Conservation (phyloP, 2,329 filamentous ascomycete genomes). For the Monosporascus ibericus region DNA sequence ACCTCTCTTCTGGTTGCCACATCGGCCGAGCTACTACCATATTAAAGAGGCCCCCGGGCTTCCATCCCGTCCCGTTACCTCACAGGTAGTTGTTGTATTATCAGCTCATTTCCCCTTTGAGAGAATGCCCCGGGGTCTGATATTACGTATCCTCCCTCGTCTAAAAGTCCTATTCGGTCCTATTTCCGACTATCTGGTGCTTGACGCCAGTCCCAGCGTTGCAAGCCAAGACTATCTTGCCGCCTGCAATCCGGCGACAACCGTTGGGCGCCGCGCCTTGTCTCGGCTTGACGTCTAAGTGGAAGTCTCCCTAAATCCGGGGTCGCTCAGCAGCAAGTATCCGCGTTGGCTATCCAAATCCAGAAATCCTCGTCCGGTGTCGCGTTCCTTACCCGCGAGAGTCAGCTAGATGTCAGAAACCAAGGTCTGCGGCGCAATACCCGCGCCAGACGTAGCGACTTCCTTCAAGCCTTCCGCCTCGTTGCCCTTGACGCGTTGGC, state of each 20-base stretch:
- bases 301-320: not conserved
- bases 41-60: not conserved
- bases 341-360: not conserved
- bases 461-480: not conserved
- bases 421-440: not conserved
- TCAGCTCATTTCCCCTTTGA: not conserved
- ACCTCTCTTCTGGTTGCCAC: not conserved
- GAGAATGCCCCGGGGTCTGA: not conserved
- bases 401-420: not conserved
- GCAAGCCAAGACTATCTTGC: not conserved
- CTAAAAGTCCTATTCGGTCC: not conserved
- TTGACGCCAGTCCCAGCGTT: not conserved
- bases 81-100: not conserved
- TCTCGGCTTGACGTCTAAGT: not conserved
- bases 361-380: not conserved
- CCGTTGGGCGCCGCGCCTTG: not conserved
- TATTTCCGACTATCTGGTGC: not conserved
- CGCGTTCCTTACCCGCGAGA: not conserved
- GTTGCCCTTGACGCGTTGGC: not conserved
- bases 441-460: not conserved
- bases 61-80: not conserved
- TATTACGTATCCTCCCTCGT: not conserved
- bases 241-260: not conserved
- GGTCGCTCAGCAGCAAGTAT: not conserved
- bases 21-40: not conserved